A percentile compares a stretch with the other conserved stretches of the same genome.
Conservation (phyloP, 306 rosid genomes). For the Glycine latifolia region DNA sequence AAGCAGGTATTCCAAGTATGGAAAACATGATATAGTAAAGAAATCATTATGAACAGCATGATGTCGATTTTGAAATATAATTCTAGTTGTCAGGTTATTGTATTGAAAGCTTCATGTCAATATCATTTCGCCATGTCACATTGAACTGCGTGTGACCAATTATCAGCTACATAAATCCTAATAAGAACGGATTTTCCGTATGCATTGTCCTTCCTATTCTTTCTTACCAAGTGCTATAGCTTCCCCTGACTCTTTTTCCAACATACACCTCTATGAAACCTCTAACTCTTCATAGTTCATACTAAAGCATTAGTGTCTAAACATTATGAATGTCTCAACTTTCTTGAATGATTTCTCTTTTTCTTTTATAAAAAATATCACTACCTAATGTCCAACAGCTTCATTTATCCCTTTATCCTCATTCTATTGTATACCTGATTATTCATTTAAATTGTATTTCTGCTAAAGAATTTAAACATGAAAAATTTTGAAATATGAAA, state of each 20-base stretch:
- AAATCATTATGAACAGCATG: constrained; percentile 32
- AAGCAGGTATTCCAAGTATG: constrained; percentile 9
- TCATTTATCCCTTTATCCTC: not conserved
- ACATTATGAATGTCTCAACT: constrained; percentile 5
- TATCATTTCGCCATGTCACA: not conserved
- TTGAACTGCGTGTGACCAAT: not conserved
- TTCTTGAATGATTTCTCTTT: not conserved
- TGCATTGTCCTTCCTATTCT: not conserved
- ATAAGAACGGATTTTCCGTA: constrained; percentile 2
- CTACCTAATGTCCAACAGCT: not conserved
- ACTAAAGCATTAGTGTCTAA: constrained; percentile 4
- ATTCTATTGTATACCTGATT: not conserved
- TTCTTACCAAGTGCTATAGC: not conserved
- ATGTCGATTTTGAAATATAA: not conserved
- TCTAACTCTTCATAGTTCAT: not conserved
- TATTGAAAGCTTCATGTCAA: not conserved
- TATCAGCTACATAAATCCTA: not conserved
- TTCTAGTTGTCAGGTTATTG: not conserved
- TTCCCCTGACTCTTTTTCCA: constrained; percentile 10
- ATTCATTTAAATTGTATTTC: constrained; percentile 2
- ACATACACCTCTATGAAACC: constrained; percentile 17
- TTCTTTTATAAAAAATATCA: constrained; percentile 5
- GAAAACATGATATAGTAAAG: not conserved
- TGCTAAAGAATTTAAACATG: constrained; percentile 15
- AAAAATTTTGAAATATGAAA: not conserved